Evolutionary conservation across 2,329 filamentous ascomycete species (phyloP).

Genomic region (Fusarium odoratissimum): DNA sequence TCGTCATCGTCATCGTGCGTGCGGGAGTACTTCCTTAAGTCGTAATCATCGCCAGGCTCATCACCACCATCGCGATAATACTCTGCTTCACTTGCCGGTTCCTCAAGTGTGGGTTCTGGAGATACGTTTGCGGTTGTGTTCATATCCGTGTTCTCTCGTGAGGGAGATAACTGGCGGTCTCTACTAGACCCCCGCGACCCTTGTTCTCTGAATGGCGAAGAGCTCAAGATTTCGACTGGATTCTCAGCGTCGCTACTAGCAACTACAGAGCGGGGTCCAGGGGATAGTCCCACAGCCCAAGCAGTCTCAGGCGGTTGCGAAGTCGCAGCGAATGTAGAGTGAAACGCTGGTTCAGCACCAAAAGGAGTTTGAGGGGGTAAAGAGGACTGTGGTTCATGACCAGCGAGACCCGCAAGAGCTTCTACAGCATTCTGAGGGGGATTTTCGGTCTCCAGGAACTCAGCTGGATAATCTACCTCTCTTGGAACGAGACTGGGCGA

Average conservation of each 20-base stretch:
- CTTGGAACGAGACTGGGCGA: constrained; percentile 11
- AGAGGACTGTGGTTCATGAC: constrained; percentile 9
- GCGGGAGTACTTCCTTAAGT: constrained; percentile 49
- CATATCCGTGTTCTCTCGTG: constrained; percentile 4
- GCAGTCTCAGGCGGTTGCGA: constrained; percentile 16
- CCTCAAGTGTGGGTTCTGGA: constrained; percentile 17
- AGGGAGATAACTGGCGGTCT: constrained; percentile 13
- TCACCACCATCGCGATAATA: constrained; percentile 44
- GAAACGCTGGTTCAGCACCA: constrained; percentile 11
- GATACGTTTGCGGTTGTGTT: constrained; percentile 3
- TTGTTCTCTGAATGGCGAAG: constrained; percentile 32
- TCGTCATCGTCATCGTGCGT: constrained; percentile 51
- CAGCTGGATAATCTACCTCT: constrained; percentile 37
- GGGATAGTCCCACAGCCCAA: constrained; percentile 22
- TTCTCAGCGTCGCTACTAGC: constrained; percentile 32
- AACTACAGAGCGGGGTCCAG: constrained; percentile 15
- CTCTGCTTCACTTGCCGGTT: constrained; percentile 36
- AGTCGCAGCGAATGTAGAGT: constrained; percentile 13
- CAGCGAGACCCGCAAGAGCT: constrained; percentile 16
- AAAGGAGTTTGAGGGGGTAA: constrained; percentile 16
- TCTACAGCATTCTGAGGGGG: constrained; percentile 11
- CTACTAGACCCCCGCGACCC: constrained; percentile 16
- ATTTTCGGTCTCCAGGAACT: constrained; percentile 33
- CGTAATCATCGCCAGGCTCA: constrained; percentile 50
- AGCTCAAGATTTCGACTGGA: constrained; percentile 41